Percentiles rank a stretch among this genome's conserved stretches.
Conservation (phyloP, 2,329 filamentous ascomycete species). For the Phaeosphaeria sp. region DNA sequence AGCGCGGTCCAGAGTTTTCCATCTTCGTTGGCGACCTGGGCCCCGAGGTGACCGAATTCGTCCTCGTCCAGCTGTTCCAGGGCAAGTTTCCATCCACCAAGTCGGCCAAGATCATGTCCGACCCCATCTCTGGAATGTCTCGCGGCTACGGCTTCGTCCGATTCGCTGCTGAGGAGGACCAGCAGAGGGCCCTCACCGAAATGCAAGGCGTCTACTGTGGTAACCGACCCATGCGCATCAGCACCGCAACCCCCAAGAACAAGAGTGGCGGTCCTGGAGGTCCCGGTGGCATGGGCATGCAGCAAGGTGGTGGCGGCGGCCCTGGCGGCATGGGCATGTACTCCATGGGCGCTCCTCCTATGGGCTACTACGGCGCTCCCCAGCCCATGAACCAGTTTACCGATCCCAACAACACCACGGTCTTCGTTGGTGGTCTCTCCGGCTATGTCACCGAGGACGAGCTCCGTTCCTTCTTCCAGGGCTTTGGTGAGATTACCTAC, state of each 20-base stretch:
- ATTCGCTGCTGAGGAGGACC: conserved; percentile 93
- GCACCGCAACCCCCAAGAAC: conserved; percentile 97
- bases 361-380: conserved; percentile 68
- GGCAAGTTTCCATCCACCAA: conserved; percentile 96
- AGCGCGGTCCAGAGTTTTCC: conserved; percentile 92
- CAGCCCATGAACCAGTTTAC: conserved; percentile 99
- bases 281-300: conserved; percentile 61
- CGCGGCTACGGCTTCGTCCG: conserved; percentile 98
- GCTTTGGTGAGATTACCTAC: conserved; percentile 98
- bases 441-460: conserved; percentile 99
- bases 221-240: conserved; percentile 98
- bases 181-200: conserved; percentile 93
- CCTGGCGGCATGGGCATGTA: conserved; percentile 66
- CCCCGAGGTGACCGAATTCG: conserved; percentile 98
- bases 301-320: conserved; percentile 50
- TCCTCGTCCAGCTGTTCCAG: conserved; percentile 96
- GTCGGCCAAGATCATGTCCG: conserved; percentile 99
- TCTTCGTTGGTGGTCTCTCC: conserved; percentile 95
- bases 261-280: conserved; percentile 63
- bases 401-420: conserved; percentile 98
- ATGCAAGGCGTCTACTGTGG: conserved; percentile 99
- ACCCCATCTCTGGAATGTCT: conserved; percentile 96
- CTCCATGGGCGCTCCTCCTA: conserved; percentile 72
- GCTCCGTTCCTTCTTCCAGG: conserved; percentile 99
- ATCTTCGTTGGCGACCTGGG: conserved; percentile 99